These are phyloP conservation scores for Colletotrichum melonis DNA, from an alignment of 2,329 filamentous ascomycete species.

Conservation along the genomic window DNA sequence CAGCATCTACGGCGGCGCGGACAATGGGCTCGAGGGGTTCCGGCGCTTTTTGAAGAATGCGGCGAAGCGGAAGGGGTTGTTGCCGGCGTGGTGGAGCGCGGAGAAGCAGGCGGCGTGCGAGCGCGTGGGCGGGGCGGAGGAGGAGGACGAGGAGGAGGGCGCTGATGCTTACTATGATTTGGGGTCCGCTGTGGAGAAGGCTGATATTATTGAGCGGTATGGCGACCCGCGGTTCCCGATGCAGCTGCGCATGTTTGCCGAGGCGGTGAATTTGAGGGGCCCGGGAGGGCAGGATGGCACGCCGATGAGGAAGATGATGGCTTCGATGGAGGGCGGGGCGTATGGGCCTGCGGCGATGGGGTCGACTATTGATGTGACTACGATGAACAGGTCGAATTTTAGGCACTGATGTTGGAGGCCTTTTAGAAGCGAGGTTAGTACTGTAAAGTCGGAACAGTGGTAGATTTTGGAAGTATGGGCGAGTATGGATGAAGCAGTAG, in stretches of 20 bases:
- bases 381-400: too few relatives aligned
- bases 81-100: conserved; percentile 58
- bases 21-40: conserved; percentile 46
- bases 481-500: too few relatives aligned
- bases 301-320: conserved; percentile 40
- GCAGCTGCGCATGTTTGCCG: conserved; percentile 61
- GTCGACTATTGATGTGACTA: too few relatives aligned
- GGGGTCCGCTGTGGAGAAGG: conserved; percentile 43
- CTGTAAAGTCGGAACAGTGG: too few relatives aligned
- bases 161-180: conserved; percentile 37
- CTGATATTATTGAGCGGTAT: conserved; percentile 54
- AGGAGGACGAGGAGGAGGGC: conserved; percentile 39
- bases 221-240: conserved; percentile 56
- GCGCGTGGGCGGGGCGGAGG: conserved; percentile 40
- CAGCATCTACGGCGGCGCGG: conserved; percentile 43
- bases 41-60: conserved; percentile 46
- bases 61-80: conserved; percentile 38
- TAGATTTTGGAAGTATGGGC: too few relatives aligned
- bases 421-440: too few relatives aligned
- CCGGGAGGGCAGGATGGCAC: conserved; percentile 43
- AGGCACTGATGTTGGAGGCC: too few relatives aligned
- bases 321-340: background rate
- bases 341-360: too few relatives aligned
- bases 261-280: conserved; percentile 49
- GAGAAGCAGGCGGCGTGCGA: conserved; percentile 53